Conservation (phyloP, 345 rosid species). For the Populus euphratica region DNA sequence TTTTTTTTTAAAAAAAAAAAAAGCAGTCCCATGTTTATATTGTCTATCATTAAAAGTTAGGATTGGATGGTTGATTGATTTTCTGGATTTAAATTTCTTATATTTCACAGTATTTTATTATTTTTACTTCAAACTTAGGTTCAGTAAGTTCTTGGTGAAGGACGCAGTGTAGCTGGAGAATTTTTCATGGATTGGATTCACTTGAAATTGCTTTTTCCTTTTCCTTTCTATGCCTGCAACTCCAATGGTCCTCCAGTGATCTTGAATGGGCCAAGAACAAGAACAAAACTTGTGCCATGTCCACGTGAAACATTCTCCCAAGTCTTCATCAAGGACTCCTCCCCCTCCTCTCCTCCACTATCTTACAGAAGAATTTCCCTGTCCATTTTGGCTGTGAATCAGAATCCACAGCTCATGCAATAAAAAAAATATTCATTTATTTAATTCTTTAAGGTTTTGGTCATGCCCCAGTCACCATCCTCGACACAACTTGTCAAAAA, state of each 20-base stretch:
- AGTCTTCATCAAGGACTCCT: neutral
- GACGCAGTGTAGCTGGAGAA: neutral
- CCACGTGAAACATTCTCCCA: neutral
- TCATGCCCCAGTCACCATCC: too few species aligned
- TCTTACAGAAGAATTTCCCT: neutral
- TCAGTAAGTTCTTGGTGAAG: neutral
- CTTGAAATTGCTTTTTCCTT: neutral
- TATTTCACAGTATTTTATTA: neutral
- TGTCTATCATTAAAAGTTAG: neutral
- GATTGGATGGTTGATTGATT: neutral
- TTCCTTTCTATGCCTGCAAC: neutral
- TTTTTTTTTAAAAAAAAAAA: too few species aligned
- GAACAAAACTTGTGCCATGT: neutral
- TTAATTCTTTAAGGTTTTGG: too few species aligned
- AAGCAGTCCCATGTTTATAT: neutral
- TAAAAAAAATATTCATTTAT: too few species aligned
- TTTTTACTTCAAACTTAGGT: neutral
- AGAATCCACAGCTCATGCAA: neutral
- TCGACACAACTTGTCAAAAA: too few species aligned
- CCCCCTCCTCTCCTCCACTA: neutral
- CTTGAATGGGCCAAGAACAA: neutral
- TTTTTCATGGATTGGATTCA: neutral
- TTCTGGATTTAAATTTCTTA: neutral
- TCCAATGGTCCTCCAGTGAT: neutral
- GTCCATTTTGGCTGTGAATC: neutral